Base-by-base conservation (phyloP, 495 filamentous ascomycete genomes). In the Podospora appendiculata region DNA sequence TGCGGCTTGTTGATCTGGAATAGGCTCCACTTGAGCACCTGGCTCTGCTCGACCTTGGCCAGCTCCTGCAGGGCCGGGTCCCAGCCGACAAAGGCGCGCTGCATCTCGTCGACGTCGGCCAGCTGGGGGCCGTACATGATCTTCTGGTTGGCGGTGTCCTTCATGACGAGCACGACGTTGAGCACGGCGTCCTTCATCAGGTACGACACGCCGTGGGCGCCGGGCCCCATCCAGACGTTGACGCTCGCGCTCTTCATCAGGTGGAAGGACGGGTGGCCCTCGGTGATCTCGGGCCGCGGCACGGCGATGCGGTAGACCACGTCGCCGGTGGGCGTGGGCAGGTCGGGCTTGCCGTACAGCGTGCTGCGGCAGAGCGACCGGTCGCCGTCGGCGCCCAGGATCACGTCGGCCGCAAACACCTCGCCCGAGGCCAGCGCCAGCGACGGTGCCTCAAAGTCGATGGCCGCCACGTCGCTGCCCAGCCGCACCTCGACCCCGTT, bases 301-400 rank as follows among this genome's bases (percentile, higher is more conserved):
- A 54, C 45, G 7, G 45, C 16, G 38, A 54, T 35, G 45, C 51
- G 51, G 45, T 47, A 48, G 16, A 48, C 51, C 8, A 54, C 51
- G 38, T 54, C 51, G 25, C 45, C 45, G 14, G 51, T 38, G 51
- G 17, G 11, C 10, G 10, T 13, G n/a, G 79, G 77, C 50, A 32
- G 58, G 53, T 54, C 71, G 44, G 43, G 62, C 7, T 58, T 62
- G 0, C 71, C 71, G 7, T 72, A 50, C 13, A 81, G 65, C 0
- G 58, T 60, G 49, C 75, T 74, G 1, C 79, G 68, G 55, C 70
- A 71, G 25, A 58, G 51, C 10, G 72, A 76, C 61, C 72, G 78
- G 4, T 82, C 65, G 0, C 80, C 79, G 61, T 82, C 80, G 0
- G 80, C 80, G 0, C 70, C 80, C 10, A 83, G 63, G 11, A 82